Base-by-base conservation (phyloP, 768 basidiomycete species). In the Pleurotus citrinopileatus region DNA sequence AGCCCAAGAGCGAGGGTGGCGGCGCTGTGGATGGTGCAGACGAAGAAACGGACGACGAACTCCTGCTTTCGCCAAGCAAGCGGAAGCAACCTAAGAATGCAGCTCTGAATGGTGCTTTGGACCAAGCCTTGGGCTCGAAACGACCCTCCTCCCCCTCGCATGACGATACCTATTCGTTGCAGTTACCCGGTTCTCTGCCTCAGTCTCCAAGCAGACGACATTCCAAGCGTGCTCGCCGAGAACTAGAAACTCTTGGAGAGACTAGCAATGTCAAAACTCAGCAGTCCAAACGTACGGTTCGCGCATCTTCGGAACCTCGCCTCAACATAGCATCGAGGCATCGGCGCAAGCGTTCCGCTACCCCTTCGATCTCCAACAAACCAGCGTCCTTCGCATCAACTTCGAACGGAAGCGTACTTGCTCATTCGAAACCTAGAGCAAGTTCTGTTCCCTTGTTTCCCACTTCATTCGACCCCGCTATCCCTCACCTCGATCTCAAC, bases 371-470 rank as follows among this genome's bases (percentile, higher is more conserved):
- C 66, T 50, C 60, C 58, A 12, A 54, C 55, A 43, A 65, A 71
- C 43, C 72, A 69, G 48, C 70, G 72, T 53, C 40, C 57, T 10
- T 40, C 47, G 22, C 51, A 55, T 55, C 40, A 59, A 57, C 2
- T 36, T 63, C 66, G 23, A 61, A 61, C 37, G 20, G 53, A 4
- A 40, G 54, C 47, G 9, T 25, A 42, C 27, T 51, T 66, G 8
- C 55, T 60, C 29, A 73, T 68, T 57, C 64, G 62, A 42, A 71
- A 57, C 50, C 51, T 20, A 59, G 79, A 54, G 77, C 79, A 3
- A 73, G 69, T 42, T 79, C 78, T 28, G 76, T 80, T 2, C 78
- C 78, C 13, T 54, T 77, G 28, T 76, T 77, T 48, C 63, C 70
- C 28, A 47, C 56, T 6, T 55, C 67, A 9, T 61, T 61, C 25